Percentiles rank a stretch among this genome's conserved stretches.
phyloP scores from a whole-genome alignment of 345 rosid species.

The Eucalyptus microcorys region DNA sequence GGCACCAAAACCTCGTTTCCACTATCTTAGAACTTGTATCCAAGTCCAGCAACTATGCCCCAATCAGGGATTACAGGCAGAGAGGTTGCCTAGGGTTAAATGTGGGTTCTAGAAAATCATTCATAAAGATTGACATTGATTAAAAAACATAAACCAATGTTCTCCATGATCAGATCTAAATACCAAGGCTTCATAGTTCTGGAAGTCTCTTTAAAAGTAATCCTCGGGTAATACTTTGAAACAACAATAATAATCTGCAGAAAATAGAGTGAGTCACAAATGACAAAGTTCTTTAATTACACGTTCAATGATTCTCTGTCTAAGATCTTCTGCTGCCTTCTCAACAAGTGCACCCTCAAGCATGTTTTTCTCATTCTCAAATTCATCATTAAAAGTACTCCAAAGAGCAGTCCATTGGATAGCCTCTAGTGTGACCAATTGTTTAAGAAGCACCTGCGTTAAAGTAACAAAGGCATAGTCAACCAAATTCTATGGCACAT shows the following conservation, averaged over 20 bases:
- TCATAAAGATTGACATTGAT: not conserved
- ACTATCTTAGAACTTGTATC: not conserved
- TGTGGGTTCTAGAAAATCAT: not conserved
- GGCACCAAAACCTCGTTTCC: not conserved
- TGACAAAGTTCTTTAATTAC: constrained; percentile 12
- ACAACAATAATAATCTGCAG: constrained; percentile 92
- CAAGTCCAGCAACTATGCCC: not conserved
- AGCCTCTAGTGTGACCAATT: constrained; percentile 91
- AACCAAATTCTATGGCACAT: not conserved
- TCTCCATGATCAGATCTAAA: constrained; percentile 30
- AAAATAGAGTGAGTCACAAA: not conserved
- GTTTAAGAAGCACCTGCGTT: constrained; percentile 25
- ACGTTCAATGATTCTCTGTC: constrained; percentile 79
- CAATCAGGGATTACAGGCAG: not conserved
- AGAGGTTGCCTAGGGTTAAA: not conserved
- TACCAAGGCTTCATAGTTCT: constrained; percentile 63
- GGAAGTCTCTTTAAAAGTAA: constrained; percentile 82
- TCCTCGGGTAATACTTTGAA: constrained; percentile 77
- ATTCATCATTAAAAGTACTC: constrained; percentile 69
- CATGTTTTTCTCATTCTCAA: constrained; percentile 75
- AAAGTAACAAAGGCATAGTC: not conserved
- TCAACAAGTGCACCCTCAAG: constrained; percentile 67
- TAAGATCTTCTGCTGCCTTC: constrained; percentile 87
- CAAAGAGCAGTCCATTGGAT: constrained; percentile 89
- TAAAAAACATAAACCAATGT: not conserved